Conservation (phyloP, 176 grass and related monocot species). For the Cocos nucifera region DNA sequence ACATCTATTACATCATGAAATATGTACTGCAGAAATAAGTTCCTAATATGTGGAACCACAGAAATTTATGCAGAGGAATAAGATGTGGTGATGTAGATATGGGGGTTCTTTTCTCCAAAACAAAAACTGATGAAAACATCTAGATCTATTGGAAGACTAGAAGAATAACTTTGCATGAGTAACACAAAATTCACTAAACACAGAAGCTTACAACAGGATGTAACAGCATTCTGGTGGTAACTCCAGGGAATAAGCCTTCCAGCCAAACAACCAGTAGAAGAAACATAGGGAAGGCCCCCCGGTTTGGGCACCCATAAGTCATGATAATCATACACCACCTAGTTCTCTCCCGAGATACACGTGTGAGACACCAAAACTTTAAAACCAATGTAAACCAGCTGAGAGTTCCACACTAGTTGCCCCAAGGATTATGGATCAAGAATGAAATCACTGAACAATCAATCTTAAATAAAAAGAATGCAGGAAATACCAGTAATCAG, state of each 20-base stretch:
- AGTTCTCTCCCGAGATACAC: conserved; percentile 61
- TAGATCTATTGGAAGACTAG: no score
- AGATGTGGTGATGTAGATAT: no score
- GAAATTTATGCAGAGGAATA: no score
- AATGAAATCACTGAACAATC: conserved; percentile 2
- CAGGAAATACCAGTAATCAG: no score
- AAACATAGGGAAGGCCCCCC: conserved; percentile 47
- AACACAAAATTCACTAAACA: background rate
- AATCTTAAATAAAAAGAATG: no score
- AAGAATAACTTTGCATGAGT: no score
- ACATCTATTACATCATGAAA: no score
- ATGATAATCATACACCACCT: conserved; percentile 40
- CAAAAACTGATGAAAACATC: no score
- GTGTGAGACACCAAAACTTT: conserved; percentile 40
- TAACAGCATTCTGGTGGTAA: conserved; percentile 75
- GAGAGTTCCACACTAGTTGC: conserved; percentile 58
- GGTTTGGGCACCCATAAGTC: conserved; percentile 33
- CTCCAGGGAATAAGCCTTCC: conserved; percentile 48
- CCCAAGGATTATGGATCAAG: conserved; percentile 41
- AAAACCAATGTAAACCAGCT: conserved; percentile 67
- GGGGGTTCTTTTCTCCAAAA: no score
- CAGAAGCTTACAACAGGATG: conserved; percentile 59
- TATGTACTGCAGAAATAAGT: no score
- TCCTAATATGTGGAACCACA: no score
- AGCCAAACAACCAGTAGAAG: background rate